Base-by-base conservation (phyloP, 192 early-diverging fungal species). In the Rhizophagus clarus region DNA sequence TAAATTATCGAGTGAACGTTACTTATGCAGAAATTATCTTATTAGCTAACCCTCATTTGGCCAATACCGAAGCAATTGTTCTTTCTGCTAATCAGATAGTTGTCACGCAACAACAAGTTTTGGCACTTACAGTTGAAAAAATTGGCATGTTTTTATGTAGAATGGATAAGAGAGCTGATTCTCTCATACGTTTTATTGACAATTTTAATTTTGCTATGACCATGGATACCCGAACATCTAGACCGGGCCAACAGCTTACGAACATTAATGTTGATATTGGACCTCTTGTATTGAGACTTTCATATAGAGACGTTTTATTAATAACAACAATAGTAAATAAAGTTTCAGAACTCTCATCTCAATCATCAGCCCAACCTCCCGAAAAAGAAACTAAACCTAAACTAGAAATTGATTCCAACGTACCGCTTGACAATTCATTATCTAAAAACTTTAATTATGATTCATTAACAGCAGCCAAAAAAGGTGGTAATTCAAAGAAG, bases 111-210 rank as follows among this genome's bases (percentile, higher is more conserved):
- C 93, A 97, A 80, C 87, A 91, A 17, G 87, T 95, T 40, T 91
- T 92, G 76, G 93, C 91, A 4, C 68, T 96, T 10, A 93, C 89
- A 26, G 86, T 96, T 64, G 88, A 96, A 49, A 92, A 95, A 76
- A 88, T 96, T 60, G 94, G 96, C 56, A 95, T 98, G 89, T 94
- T 93, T 47, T 87, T 99, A 17, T 99, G 97, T 88, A 89, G 89
- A 12, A 95, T 98, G 90, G 93, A 96, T 80, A 91, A 90, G 68
- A 87, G 94, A 14, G 87, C 91, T 10, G 92, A 94, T 49, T 95
- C 97, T 1, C 87, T 87, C 7, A 81, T 98, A 26, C 90, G 92
- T 9, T 95, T 98, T 62, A 94, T 99, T 81, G 94, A 98, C 78
- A 94, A 94, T 61, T 97, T 97, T 83, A 92, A 97, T 68, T 83